phyloP scores from a whole-genome alignment of 495 filamentous ascomycete genomes.

The Hypomontagnella submonticulosa region DNA sequence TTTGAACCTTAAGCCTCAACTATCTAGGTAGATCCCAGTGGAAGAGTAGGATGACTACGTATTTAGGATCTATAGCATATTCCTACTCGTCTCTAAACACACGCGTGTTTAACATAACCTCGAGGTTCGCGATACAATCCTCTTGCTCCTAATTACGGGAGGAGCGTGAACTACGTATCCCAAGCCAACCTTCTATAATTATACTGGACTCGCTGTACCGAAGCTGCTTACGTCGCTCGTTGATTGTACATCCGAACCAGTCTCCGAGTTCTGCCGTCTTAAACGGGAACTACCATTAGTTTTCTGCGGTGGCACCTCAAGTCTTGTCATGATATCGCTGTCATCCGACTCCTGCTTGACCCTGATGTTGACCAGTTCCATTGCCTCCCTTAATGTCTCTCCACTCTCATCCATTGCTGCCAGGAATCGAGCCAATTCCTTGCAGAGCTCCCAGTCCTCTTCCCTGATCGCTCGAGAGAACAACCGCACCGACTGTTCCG shows the following conservation, averaged over 20 bases:
- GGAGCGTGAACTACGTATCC: conserved; percentile 22
- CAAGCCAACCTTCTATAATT: conserved; percentile 15
- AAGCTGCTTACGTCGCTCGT: conserved; percentile 46
- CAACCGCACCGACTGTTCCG: conserved; percentile 83
- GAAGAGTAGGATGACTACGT: too few relatives aligned
- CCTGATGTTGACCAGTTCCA: conserved; percentile 74
- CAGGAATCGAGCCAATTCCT: conserved; percentile 91
- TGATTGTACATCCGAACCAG: conserved; percentile 44
- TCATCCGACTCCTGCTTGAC: conserved; percentile 53
- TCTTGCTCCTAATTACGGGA: conserved; percentile 21
- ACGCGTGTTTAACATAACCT: conserved; percentile 4
- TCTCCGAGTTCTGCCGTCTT: conserved; percentile 46
- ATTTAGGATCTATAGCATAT: neutral
- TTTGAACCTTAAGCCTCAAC: neutral
- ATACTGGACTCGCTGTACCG: conserved; percentile 47
- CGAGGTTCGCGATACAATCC: conserved; percentile 18
- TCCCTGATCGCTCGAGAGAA: conserved; percentile 83
- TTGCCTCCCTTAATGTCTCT: conserved; percentile 79
- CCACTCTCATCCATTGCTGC: conserved; percentile 91
- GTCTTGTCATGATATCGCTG: conserved; percentile 60
- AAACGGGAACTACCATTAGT: conserved; percentile 47
- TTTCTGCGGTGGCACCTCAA: conserved; percentile 60
- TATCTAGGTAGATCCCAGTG: neutral
- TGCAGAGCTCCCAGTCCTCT: conserved; percentile 96
- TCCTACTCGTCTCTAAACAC: neutral